A percentile compares a stretch with the other conserved stretches of the same genome.
Evolutionary conservation across 164 flowering plant species (phyloP).

Genomic region (Hamamelis virginiana): DNA sequence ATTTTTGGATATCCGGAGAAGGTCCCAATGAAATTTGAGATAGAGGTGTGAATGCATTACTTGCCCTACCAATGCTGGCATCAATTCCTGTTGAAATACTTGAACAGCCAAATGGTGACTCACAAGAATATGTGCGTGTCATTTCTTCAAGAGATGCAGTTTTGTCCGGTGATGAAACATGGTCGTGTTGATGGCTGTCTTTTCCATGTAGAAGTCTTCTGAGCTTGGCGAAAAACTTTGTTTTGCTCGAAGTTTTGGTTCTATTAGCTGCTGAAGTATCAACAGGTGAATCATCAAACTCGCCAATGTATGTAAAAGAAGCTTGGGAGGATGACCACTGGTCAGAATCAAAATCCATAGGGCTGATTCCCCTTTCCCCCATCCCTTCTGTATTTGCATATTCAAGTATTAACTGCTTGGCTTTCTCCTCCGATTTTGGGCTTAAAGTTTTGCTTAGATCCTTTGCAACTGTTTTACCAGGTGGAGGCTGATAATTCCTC

Average conservation of each 20-base stretch:
- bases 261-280: conserved; percentile 29
- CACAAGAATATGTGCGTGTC: conserved; percentile 19
- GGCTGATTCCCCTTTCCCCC: conserved; percentile 22
- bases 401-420: conserved; percentile 81
- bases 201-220: conserved; percentile 55
- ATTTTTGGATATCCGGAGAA: conserved; percentile 33
- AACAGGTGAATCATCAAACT: conserved; percentile 49
- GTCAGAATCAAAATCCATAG: conserved; percentile 53
- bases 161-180: conserved; percentile 22
- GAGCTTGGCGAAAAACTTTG: conserved; percentile 56
- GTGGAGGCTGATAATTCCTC: conserved; percentile 56
- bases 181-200: conserved; percentile 24
- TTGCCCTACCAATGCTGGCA: conserved; percentile 17
- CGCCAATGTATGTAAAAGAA: conserved; percentile 53
- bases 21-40: conserved; percentile 23
- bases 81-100: conserved; percentile 13
- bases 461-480: conserved; percentile 73
- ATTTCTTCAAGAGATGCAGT: conserved; percentile 27
- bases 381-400: conserved; percentile 63
- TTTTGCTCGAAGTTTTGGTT: conserved; percentile 29
- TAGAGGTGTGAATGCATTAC: conserved; percentile 11
- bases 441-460: conserved; percentile 79
- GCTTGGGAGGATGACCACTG: conserved; percentile 62
- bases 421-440: conserved; percentile 80
- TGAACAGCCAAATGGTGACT: conserved; percentile 26